Percentiles rank a stretch among this genome's conserved stretches.
These are phyloP conservation scores for Pezicula radicicola DNA, from an alignment of 2,329 filamentous ascomycete genomes.

Conservation along the genomic window DNA sequence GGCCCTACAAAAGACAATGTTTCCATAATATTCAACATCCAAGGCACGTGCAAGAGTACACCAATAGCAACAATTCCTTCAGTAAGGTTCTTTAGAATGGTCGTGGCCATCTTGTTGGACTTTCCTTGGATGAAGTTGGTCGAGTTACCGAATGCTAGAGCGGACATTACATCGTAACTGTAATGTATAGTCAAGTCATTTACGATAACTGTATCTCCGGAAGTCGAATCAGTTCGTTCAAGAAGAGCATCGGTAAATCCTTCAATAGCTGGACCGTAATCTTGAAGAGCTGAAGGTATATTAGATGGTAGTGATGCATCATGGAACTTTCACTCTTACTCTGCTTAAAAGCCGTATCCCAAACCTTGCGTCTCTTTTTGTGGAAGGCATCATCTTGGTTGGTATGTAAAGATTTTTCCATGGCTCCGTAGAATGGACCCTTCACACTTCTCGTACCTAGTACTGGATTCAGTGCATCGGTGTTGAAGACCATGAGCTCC, in stretches of 20 bases:
- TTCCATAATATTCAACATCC: conserved; percentile 11
- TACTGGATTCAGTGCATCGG: conserved; percentile 9
- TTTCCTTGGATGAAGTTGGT: conserved; percentile 10
- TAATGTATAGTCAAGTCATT: conserved; percentile 11
- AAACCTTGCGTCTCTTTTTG: conserved; percentile 9
- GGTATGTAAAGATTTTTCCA: conserved; percentile 9
- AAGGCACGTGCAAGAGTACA: conserved; percentile 11
- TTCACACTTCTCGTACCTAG: conserved; percentile 12
- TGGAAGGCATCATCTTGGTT: conserved; percentile 11
- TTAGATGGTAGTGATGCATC: no score
- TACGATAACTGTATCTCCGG: conserved; percentile 1
- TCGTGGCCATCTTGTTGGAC: conserved; percentile 2
- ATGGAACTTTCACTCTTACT: no score
- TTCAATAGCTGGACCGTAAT: conserved; percentile 10
- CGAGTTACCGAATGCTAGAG: conserved; percentile 9
- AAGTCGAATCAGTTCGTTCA: conserved; percentile 1
- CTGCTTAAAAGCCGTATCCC: conserved; percentile 10
- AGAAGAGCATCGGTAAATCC: conserved; percentile 11
- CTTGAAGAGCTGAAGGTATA: background rate
- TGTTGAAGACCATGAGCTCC: conserved; percentile 11
- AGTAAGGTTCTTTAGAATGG: conserved; percentile 9
- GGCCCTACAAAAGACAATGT: conserved; percentile 12
- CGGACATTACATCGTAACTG: conserved; percentile 14
- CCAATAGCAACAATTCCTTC: conserved; percentile 8
- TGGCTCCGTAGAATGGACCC: conserved; percentile 12